Base-by-base conservation (phyloP, 2,329 filamentous ascomycete genomes). In the Aspergillus sojae region DNA sequence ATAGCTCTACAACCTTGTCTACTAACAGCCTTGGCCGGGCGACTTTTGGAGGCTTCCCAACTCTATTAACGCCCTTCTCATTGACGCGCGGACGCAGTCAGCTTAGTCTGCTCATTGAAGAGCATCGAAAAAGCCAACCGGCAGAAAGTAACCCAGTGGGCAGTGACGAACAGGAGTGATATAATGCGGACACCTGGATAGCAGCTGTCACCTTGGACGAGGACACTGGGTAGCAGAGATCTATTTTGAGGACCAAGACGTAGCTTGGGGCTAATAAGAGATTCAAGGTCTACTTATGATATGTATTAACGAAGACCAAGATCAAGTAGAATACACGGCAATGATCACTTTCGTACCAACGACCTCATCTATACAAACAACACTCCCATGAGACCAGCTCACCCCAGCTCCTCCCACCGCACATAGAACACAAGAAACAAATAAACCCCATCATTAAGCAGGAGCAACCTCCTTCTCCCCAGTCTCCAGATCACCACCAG, bases 391-490 rank as follows among this genome's bases (percentile, higher is more conserved):
- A 32, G 50, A 62, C 43, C 56, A 56, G 45, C 52, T 30, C 34
- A 57, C 21, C 32, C 21, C 53, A 23, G 12, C 39, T 41, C 30
- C 54, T 34, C 6, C 45, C 34, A 60, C 14, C 23, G 34, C 30
- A 26, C 5, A 32, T 52, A 54, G 45, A 26, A 12, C 21, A 26
- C 1, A 12, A 34, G 7, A 14, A 16, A 41, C 16, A 30, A 30
- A 65, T 36, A 26, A 41, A 54, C 21, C 55, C n/a, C 23, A 26
- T 16, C 39, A 19, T 23, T 55, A 58, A n/a, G 26, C 43, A 12
- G 60, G 34, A 11, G 43, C 43, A 32, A n/a, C 64, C 55, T 70
- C 70, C 67, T 73, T 71, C 68, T 71, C 71, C 58, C 64, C 70
- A 64, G 63, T 67, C 28, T 65, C 65, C 14, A 67, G 62, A 30